phyloP scores from a whole-genome alignment of 2,329 filamentous ascomycete species.

The Pseudogymnoascus sp. region DNA sequence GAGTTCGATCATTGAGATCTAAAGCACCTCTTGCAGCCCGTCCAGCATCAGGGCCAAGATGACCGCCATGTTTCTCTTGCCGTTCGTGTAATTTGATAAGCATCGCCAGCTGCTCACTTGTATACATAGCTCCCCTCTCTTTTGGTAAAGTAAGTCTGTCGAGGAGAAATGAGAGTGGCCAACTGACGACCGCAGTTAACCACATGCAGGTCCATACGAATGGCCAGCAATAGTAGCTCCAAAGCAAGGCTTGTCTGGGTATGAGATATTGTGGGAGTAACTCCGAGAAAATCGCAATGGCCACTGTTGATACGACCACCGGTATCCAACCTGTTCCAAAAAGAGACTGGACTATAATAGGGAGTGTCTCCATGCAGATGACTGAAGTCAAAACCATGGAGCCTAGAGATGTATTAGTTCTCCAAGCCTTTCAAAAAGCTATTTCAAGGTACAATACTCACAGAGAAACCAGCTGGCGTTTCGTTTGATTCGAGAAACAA shows the following conservation, averaged over 20 bases:
- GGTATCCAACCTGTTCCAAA: conserved; percentile 15
- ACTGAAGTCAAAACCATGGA: conserved; percentile 21
- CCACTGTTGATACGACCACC: conserved; percentile 20
- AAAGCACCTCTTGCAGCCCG: conserved; percentile 22
- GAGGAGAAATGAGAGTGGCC: conserved; percentile 19
- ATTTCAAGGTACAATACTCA: conserved; percentile 11
- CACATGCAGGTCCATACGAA: conserved; percentile 23
- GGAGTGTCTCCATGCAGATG: conserved; percentile 20
- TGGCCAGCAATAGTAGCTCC: conserved; percentile 22
- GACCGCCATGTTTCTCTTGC: conserved; percentile 19
- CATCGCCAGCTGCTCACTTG: conserved; percentile 16
- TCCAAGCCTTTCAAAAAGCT: background rate
- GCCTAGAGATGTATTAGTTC: conserved; percentile 14
- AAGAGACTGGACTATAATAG: conserved; percentile 21
- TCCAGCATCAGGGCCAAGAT: conserved; percentile 16
- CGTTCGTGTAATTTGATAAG: conserved; percentile 21
- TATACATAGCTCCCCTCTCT: conserved; percentile 15
- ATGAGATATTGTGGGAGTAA: conserved; percentile 24
- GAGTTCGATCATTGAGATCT: conserved; percentile 16
- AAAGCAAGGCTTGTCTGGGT: conserved; percentile 18
- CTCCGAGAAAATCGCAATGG: conserved; percentile 21
- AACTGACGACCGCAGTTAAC: conserved; percentile 19
- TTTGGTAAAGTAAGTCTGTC: conserved; percentile 12
- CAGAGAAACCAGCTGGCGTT: conserved; percentile 24
- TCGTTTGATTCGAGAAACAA: conserved; percentile 17